Percentiles rank a stretch among this genome's conserved stretches.
These are phyloP conservation scores for Saksenaea oblongispora DNA, from an alignment of 371 early-diverging fungal genomes.

Conservation along the genomic window DNA sequence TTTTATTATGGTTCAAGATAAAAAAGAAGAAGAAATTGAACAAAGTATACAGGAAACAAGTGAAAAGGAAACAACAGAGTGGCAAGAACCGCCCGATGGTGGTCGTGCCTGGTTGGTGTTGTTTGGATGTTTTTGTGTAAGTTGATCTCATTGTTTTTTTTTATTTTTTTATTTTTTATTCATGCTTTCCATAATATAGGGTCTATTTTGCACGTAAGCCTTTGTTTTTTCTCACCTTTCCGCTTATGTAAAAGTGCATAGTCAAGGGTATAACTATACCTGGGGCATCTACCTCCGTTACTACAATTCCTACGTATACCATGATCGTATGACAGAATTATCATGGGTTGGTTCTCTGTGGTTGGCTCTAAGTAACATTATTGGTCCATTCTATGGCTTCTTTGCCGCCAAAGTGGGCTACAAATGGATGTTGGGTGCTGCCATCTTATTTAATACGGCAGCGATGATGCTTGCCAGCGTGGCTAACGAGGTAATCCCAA, in stretches of 20 bases:
- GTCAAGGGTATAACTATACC: conserved; percentile 41
- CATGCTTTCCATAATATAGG: conserved; percentile 21
- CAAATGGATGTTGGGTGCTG: conserved; percentile 50
- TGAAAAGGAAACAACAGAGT: not conserved
- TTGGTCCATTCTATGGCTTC: conserved; percentile 43
- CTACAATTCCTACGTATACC: conserved; percentile 35
- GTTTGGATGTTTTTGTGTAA: conserved; percentile 31
- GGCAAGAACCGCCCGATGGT: conserved; percentile 27
- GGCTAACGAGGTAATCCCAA: conserved; percentile 55
- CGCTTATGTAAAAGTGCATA: not conserved
- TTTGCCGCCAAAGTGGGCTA: conserved; percentile 57
- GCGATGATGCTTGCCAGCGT: conserved; percentile 67
- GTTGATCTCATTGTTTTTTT: not conserved
- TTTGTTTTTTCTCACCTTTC: not conserved
- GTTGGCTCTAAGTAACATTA: conserved; percentile 34
- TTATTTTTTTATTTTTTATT: not conserved
- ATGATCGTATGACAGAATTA: conserved; percentile 33
- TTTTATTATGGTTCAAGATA: not conserved
- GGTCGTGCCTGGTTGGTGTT: conserved; percentile 30
- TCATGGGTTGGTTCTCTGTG: conserved; percentile 49
- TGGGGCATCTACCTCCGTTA: conserved; percentile 41
- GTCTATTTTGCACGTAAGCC: conserved; percentile 42
- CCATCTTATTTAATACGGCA: conserved; percentile 45
- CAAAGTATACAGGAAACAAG: not conserved
- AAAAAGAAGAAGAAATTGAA: not conserved